These are phyloP conservation scores for Nemania sp. DNA, from an alignment of 2,329 filamentous ascomycete genomes.

Conservation along the genomic window DNA sequence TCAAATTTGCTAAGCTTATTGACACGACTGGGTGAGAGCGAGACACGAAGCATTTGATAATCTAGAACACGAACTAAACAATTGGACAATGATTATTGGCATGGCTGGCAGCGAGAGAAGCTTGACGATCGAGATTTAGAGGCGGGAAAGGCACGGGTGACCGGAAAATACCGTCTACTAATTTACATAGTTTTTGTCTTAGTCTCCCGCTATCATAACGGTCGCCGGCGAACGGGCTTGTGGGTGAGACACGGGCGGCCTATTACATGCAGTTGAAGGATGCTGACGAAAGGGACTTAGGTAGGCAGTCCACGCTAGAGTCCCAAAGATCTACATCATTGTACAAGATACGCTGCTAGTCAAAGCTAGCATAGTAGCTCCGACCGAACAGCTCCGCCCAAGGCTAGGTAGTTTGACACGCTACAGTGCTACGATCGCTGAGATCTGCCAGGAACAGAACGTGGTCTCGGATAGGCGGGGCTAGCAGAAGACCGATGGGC, in stretches of 20 bases:
- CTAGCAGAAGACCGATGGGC: neutral
- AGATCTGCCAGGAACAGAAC: constrained; percentile 36
- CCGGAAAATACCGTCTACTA: neutral
- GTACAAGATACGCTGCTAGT: neutral
- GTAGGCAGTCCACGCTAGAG: neutral
- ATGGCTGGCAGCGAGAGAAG: constrained; percentile 1
- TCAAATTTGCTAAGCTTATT: neutral
- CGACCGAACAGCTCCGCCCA: constrained; percentile 12
- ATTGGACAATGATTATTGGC: neutral
- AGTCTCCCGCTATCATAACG: constrained; percentile 9
- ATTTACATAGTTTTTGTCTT: constrained; percentile 7
- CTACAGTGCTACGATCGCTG: constrained; percentile 13
- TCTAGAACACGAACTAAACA: neutral
- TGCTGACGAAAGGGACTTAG: neutral
- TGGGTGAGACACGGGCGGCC: constrained; percentile 2
- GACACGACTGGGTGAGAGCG: neutral
- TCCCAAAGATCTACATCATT: neutral
- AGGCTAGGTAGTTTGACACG: constrained; percentile 17
- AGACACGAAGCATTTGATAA: neutral
- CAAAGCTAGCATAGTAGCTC: neutral
- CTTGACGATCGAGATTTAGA: neutral
- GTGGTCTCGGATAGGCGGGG: constrained; percentile 18
- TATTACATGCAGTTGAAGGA: neutral
- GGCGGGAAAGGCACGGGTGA: neutral
- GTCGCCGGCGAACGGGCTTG: neutral